Base-by-base conservation (phyloP, 257 asterid genomes). In the Anisodus acutangulus region DNA sequence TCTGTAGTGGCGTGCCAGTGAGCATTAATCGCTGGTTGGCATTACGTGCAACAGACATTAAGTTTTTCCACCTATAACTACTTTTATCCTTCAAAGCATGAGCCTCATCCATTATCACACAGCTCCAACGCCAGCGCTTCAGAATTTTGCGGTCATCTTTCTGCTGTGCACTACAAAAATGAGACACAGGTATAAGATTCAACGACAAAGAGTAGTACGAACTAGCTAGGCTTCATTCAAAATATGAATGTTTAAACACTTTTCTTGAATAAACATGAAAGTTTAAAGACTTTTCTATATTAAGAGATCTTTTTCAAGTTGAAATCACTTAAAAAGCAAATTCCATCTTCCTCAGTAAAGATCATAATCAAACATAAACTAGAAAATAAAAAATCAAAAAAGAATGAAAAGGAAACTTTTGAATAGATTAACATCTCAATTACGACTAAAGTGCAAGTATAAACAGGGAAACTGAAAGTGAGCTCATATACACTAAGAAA, bases 71-170 rank as follows among this genome's bases (percentile, higher is more conserved):
- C 86, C 99, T 90, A 91, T 90, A 96, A 88, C 98, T 96, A 88
- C 83, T 93, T 90, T 91, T 96, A 89, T 96, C 98, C 92, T 96
- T 96, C 89, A 96, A 90, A 80, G 99, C 99, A 90, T 96, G 99
- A 86, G 99, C 99, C 89, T 96, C 99, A 86, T 96, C 99, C 99
- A 96, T 93, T 72, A 96, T 81, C 83, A 95, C 98, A 85, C 98
- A 94, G 87, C 99, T 93, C 99, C 99, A 96, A 67, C 79, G 90
- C 97, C 96, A 94, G 74, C 88, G 91, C 86, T 89, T 93, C 81
- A 96, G 91, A 88, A 96, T 91, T 93, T 89, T 96, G 85, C 99
- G 98, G 86, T 96, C 99, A 41, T 96, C 98, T 93, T 96, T 94
- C 92, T 96, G 99, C 92, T 96, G 98, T 87, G 86, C 89, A 89